Base-by-base conservation (phyloP, 306 rosid species). In the Vigna nakashimae region DNA sequence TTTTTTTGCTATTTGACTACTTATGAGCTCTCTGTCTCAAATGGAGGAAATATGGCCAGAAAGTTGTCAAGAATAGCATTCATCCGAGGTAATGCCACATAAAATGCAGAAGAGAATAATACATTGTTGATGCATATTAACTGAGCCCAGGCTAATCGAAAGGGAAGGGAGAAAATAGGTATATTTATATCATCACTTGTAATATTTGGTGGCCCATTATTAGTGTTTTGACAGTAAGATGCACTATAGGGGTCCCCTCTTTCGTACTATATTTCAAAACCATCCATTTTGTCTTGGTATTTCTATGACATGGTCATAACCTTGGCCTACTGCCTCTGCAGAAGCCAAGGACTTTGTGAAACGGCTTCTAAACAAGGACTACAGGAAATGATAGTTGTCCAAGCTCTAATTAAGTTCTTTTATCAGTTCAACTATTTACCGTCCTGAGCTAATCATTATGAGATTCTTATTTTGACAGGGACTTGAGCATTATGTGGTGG, bases 1-100 rank as follows among this genome's bases (percentile, higher is more conserved):
- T 0, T 26, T 2, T 26, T 26, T 26, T 26, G 28, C 28, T 26
- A 26, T 26, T 26, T 26, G 28, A 26, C 28, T 26, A 26, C 28
- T 26, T 26, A 26, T 26, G 28, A 2, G 28, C 28, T 26, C 28
- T 26, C 28, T 26, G 28, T 1, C 28, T 26, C 57, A 92, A 92
- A 82, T 92, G 98, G 98, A 86, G 98, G 83, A 92, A 92, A 80
- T 92, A 92, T 75, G 98, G 98, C 59, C 98, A 92, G 76, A 92
- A 92, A 84, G 94, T 92, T 51, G 98, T 92, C 82, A 92, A 92
- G 83, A 92, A 92, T 75, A 92, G 98, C 81, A 96, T 92, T 77
- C 98, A 92, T 73, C 98, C 98, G 12, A 88, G 98, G 96, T 92
- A 88, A 24, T 2, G 20, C 17, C 32, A 18, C n/a, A 38, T 70